phyloP scores from a whole-genome alignment of 352 stramenopile genomes.

The Phytophthora crassamura region DNA sequence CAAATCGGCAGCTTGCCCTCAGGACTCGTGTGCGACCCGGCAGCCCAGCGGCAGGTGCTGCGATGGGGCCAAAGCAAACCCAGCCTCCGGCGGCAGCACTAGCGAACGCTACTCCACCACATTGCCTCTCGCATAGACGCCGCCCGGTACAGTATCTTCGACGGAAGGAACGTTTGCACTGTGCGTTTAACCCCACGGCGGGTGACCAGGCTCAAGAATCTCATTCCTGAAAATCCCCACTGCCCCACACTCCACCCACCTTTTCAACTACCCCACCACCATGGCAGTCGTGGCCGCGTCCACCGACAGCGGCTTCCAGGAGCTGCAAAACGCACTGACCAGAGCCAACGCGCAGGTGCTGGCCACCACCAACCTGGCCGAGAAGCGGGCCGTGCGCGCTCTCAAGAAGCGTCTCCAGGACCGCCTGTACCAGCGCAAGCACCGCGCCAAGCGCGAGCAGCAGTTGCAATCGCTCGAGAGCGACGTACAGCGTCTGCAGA shows the following conservation, averaged over 20 bases:
- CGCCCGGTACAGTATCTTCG: no score
- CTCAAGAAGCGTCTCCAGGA: slow-evolving; percentile 43
- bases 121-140: no score
- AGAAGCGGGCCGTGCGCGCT: slow-evolving; percentile 21
- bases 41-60: no score
- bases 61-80: no score
- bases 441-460: slow-evolving; percentile 43
- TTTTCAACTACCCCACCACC: not conserved
- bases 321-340: slow-evolving; percentile 18
- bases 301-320: slow-evolving; percentile 16
- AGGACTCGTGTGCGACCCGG: no score
- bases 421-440: slow-evolving; percentile 39
- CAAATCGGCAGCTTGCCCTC: no score
- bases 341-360: slow-evolving; percentile 20
- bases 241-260: not conserved
- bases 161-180: slow-evolving; percentile 5
- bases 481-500: slow-evolving; percentile 28
- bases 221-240: slow-evolving; percentile 15
- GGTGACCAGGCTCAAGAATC: not conserved
- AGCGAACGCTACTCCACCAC: no score
- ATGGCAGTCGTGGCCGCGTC: slow-evolving; percentile 18
- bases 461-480: slow-evolving; percentile 26
- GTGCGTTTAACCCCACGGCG: slow-evolving; percentile 1
- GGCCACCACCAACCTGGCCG: slow-evolving; percentile 17
- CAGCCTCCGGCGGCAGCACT: no score